phyloP scores from a whole-genome alignment of 768 basidiomycete species.

The Boletus fagicola region DNA sequence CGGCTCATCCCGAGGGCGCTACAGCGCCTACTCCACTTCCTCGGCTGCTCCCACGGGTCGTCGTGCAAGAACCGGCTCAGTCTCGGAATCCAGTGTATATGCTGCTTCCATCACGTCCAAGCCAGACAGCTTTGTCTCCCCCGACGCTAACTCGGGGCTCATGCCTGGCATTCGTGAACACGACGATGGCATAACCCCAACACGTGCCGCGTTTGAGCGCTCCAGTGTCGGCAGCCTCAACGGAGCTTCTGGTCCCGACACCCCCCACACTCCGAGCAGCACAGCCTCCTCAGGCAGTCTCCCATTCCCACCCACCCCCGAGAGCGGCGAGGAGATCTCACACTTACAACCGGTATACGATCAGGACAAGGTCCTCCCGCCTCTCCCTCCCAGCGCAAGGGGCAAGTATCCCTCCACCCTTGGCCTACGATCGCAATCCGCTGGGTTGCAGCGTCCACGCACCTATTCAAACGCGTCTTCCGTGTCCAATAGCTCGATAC shows the following conservation, averaged over 20 bases:
- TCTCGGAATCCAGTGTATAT: conserved; percentile 21
- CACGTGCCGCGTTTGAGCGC: conserved; percentile 29
- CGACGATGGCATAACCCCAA: conserved; percentile 31
- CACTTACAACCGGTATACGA: conserved; percentile 11
- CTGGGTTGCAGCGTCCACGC: conserved; percentile 26
- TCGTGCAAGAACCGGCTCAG: conserved; percentile 16
- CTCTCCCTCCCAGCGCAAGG: conserved; percentile 22
- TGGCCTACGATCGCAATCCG: conserved; percentile 10
- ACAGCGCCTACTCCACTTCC: conserved; percentile 24
- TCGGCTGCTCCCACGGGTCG: conserved; percentile 3
- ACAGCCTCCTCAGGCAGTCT: conserved; percentile 32
- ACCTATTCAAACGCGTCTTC: conserved; percentile 37
- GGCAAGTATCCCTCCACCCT: conserved; percentile 24
- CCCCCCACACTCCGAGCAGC: conserved; percentile 31
- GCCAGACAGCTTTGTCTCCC: conserved; percentile 1
- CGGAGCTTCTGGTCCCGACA: conserved; percentile 14
- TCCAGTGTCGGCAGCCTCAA: conserved; percentile 27
- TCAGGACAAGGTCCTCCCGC: conserved; percentile 33
- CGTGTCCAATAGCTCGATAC: conserved; percentile 20
- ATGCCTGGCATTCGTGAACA: conserved; percentile 32
- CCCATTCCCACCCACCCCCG: conserved; percentile 30
- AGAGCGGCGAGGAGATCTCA: conserved; percentile 22
- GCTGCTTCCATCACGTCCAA: conserved; percentile 15
- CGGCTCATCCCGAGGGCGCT: conserved; percentile 25
- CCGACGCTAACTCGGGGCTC: conserved; percentile 11